Evolutionary conservation across 768 basidiomycete species (phyloP).

Genomic region (Leccinum variicolor): DNA sequence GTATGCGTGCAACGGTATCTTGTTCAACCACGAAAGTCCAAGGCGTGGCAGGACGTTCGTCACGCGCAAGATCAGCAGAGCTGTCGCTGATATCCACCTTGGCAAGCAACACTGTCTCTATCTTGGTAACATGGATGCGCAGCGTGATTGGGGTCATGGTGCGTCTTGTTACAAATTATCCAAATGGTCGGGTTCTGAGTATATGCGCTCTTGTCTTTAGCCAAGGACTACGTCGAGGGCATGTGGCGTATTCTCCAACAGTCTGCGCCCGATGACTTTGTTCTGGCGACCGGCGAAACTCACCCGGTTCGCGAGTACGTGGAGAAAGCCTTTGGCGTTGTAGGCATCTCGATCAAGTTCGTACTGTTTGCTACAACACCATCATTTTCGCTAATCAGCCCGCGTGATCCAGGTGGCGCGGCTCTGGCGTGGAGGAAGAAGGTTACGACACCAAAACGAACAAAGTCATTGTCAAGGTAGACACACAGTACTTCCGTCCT

Average conservation of each 20-base stretch:
- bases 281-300: conserved; percentile 94
- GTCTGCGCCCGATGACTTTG: conserved; percentile 78
- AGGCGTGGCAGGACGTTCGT: conserved; percentile 94
- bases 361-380: conserved; percentile 13
- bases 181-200: conserved; percentile 2
- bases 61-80: conserved; percentile 90
- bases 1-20: conserved; percentile 94
- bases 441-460: conserved; percentile 69
- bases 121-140: conserved; percentile 91
- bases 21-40: conserved; percentile 98
- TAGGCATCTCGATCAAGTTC: conserved; percentile 66
- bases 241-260: conserved; percentile 99
- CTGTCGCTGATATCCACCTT: conserved; percentile 86
- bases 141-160: conserved; percentile 99
- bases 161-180: conserved; percentile 19
- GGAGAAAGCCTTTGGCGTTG: conserved; percentile 73
- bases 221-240: conserved; percentile 90
- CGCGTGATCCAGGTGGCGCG: conserved; percentile 63
- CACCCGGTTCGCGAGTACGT: conserved; percentile 94
- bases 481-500: conserved; percentile 89
- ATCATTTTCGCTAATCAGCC: conserved; percentile 1
- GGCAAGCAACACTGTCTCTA: conserved; percentile 91
- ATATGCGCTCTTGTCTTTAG: conserved; percentile 33
- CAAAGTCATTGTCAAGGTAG: conserved; percentile 77
- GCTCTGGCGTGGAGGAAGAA: conserved; percentile 71